Evolutionary conservation across 139 green algal genomes (phyloP), one percentile per base, ranked within the genome.

Genomic region (Tetradesmus obliquus): DNA sequence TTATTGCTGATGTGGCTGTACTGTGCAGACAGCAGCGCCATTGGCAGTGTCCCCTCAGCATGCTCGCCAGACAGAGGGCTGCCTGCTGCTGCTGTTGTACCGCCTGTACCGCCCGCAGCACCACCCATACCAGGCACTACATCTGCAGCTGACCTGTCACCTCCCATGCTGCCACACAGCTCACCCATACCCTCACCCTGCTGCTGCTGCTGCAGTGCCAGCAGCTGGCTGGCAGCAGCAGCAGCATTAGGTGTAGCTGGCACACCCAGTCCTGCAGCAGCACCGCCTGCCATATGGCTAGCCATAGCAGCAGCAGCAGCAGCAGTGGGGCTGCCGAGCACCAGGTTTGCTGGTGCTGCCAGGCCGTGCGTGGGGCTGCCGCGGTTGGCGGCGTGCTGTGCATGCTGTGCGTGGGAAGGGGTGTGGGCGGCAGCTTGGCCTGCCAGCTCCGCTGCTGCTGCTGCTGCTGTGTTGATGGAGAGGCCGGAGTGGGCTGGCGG

Each of bases 111-210:
- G 74, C 74, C 74, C 53, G n/a, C 7, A 55, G 15, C 66, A 76
- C n/a, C 66, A 24, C 1, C 15, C 12, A 24, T 17, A 19, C 66
- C 66, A 76, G 66, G 66, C 8, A 76, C 17, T 76, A 76, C 66
- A 76, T 76, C 66, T 24, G 66, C 84, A 32, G 84, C 57, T 79
- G 84, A 88, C 84, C 84, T 88, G 58, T 88, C 84, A 15, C n/a
- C 84, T 55, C 53, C 55, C 20, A 88, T 24, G 8, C 15, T 66
- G 22, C 53, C 66, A 24, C 66, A 76, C 84, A 88, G 17, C 1
- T 88, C 84, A 32, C 84, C 84, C 84, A 88, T 76, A 13, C 66
- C 66, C 15, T 76, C 66, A 76, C 84, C 19, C 84, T 88, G 24
- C n/a, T 53, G 57, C 72, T 79, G 84, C 84, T 88, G 62, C 57